Conservation (phyloP, 306 rosid species). For the Pterocarpus santalinus region DNA sequence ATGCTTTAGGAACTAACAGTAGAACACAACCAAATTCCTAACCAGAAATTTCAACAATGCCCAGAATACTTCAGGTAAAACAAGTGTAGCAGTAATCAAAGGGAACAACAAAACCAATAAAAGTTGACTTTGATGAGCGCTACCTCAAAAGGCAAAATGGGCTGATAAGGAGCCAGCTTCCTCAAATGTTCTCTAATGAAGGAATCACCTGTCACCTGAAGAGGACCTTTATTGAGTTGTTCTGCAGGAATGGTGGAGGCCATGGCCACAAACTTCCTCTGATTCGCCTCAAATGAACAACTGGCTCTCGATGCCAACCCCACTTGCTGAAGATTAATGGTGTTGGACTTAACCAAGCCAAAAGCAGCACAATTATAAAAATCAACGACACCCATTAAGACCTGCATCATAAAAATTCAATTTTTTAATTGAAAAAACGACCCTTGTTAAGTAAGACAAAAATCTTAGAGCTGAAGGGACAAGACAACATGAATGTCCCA, state of each 20-base stretch:
- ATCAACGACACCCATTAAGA: constrained; percentile 70
- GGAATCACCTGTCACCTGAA: constrained; percentile 70
- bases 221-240: constrained; percentile 55
- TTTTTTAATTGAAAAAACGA: not conserved
- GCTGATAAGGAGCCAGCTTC: constrained; percentile 86
- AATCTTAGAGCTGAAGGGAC: not conserved
- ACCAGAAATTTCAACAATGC: not conserved
- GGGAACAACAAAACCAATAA: not conserved
- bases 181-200: constrained; percentile 88
- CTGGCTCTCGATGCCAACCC: constrained; percentile 47
- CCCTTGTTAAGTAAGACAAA: not conserved
- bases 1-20: not conserved
- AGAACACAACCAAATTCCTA: constrained; percentile 26
- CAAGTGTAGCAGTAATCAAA: not conserved
- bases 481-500: constrained; percentile 6
- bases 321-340: constrained; percentile 32
- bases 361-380: constrained; percentile 50
- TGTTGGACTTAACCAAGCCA: constrained; percentile 38
- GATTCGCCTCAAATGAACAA: constrained; percentile 52
- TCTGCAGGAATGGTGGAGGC: constrained; percentile 65
- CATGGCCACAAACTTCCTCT: constrained; percentile 63
- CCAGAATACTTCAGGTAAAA: constrained; percentile 8
- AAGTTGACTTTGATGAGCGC: not conserved
- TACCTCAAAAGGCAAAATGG: constrained; percentile 97
- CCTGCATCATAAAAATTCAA: constrained; percentile 32